These are phyloP conservation scores for Polychaeton citri DNA, from an alignment of 2,329 filamentous ascomycete species.

Conservation along the genomic window DNA sequence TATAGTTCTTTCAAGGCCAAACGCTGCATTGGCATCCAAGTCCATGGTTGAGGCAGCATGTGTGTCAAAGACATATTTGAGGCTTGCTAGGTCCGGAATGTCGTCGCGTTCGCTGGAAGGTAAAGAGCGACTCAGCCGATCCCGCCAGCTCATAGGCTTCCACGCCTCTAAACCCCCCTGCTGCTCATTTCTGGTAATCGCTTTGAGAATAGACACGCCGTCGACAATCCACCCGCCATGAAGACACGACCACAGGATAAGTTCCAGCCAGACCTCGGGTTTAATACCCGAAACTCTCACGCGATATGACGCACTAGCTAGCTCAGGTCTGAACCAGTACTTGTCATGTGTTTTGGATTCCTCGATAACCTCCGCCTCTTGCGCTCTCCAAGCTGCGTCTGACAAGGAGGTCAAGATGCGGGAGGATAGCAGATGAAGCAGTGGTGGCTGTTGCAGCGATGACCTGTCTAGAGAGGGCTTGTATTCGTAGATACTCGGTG, in stretches of 20 bases:
- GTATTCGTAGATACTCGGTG: slow-evolving; percentile 31
- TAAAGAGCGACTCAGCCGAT: slow-evolving; percentile 22
- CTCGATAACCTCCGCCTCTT: slow-evolving; percentile 23
- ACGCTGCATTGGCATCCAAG: slow-evolving; percentile 1
- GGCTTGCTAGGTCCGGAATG: slow-evolving; percentile 15
- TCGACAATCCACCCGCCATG: slow-evolving; percentile 34
- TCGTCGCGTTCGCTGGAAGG: slow-evolving; percentile 9
- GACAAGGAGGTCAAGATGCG: slow-evolving; percentile 36
- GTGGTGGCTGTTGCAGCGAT: slow-evolving; percentile 33
- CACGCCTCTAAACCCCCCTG: slow-evolving; percentile 9
- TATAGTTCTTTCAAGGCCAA: slow-evolving; percentile 33
- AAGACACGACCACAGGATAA: slow-evolving; percentile 39
- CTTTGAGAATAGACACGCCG: slow-evolving; percentile 26
- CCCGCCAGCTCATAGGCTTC: slow-evolving; percentile 28
- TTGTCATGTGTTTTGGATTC: slow-evolving; percentile 23
- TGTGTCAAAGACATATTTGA: slow-evolving; percentile 18
- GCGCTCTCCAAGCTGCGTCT: slow-evolving; percentile 36
- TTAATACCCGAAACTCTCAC: slow-evolving; percentile 26
- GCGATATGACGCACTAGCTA: slow-evolving; percentile 30
- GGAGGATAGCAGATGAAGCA: slow-evolving; percentile 33
- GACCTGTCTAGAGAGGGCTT: slow-evolving; percentile 20
- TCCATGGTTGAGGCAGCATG: slow-evolving; percentile 10
- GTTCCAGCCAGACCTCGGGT: slow-evolving; percentile 37
- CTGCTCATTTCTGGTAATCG: slow-evolving; percentile 8
- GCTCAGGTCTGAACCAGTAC: slow-evolving; percentile 27